Evolutionary conservation across 2,329 filamentous ascomycete species (phyloP), one percentile per base, ranked within the genome.

Genomic region (Parafenestella ontariensis): DNA sequence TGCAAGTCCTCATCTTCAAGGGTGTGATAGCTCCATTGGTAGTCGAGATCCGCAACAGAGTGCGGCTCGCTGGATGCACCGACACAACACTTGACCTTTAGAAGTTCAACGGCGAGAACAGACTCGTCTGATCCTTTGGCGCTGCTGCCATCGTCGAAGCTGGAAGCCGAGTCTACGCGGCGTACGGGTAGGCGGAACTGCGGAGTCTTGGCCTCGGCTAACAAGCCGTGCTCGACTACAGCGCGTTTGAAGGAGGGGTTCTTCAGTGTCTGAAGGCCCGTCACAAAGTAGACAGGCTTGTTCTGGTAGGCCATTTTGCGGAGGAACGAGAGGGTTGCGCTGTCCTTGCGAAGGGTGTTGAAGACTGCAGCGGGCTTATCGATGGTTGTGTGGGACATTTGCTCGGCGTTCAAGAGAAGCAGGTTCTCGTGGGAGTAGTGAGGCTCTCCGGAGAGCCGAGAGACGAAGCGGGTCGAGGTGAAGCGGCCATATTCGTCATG

Each of bases 191-290:
- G 24, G 15, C 53, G 49, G 34, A 56, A 33, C 54, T 62, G 51
- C 21, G 34, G 29, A 15, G 49, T 36, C 26, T 45, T 31, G 48
- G 33, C 49, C 31, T 65, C 58, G 52, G 59, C 42, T 52, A 52
- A 45, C 11, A 52, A 51, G 26, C 49, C 57, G 20, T 62, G 56
- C n/a, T 46, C 53, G 5, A 49, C 40, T 17, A 49, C 31, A 1
- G 56, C 47, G 8, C 44, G 48, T 41, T 57, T 59, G 57, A 65
- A 67, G 3, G 54, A 56, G 23, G 66, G 63, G 29, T 66, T 70
- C 6, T 55, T 63, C 31, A 71, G 43, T 84, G 88, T 67, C 79
- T 85, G 3, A 65, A 76, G 15, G 72, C 78, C 1, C 69, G 82
- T 49, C 74, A 81, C 42, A 78, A 83, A 59, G 61, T 70, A 74